A percentile compares a stretch with the other conserved stretches of the same genome.
phyloP scores from a whole-genome alignment of 495 filamentous ascomycete genomes.

The Bryoglossum gracile region DNA sequence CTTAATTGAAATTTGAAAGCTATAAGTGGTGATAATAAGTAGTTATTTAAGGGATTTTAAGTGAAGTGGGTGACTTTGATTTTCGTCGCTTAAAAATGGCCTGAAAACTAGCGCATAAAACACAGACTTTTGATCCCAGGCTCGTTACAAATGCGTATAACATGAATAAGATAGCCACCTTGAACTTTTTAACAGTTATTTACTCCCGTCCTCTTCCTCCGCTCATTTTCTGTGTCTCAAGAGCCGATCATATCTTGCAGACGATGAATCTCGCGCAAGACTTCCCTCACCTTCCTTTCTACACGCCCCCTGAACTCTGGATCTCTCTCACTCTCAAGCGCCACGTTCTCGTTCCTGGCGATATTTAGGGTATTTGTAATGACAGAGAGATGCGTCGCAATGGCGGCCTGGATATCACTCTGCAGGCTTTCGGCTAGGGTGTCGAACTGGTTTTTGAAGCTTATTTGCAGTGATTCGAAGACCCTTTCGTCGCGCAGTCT shows the following conservation, averaged over 20 bases:
- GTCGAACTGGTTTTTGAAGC: conserved; percentile 21
- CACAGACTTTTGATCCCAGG: too few species aligned
- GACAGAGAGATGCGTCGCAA: conserved; percentile 20
- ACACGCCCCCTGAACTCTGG: conserved; percentile 28
- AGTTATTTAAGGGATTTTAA: too few species aligned
- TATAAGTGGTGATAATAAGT: too few species aligned
- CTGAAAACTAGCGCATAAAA: too few species aligned
- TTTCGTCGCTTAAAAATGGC: too few species aligned
- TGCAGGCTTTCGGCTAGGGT: conserved; percentile 21
- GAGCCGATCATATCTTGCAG: background rate
- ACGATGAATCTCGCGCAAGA: background rate
- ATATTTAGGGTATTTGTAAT: conserved; percentile 28
- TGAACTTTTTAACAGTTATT: too few species aligned
- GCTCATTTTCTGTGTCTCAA: background rate
- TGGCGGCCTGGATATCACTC: conserved; percentile 10
- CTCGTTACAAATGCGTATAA: too few species aligned
- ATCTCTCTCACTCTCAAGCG: conserved; percentile 29
- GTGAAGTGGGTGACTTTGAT: too few species aligned
- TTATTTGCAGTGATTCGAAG: conserved; percentile 23
- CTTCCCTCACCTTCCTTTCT: conserved; percentile 1
- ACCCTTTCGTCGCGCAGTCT: conserved; percentile 14
- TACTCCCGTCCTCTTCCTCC: too few species aligned
- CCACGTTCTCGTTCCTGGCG: conserved; percentile 29
- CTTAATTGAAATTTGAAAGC: too few species aligned
- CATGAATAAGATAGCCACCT: too few species aligned